A percentile compares a stretch with the other conserved stretches of the same genome.
Evolutionary conservation across 108 stramenopile species (phyloP).

Genomic region (Seminavis robusta): DNA sequence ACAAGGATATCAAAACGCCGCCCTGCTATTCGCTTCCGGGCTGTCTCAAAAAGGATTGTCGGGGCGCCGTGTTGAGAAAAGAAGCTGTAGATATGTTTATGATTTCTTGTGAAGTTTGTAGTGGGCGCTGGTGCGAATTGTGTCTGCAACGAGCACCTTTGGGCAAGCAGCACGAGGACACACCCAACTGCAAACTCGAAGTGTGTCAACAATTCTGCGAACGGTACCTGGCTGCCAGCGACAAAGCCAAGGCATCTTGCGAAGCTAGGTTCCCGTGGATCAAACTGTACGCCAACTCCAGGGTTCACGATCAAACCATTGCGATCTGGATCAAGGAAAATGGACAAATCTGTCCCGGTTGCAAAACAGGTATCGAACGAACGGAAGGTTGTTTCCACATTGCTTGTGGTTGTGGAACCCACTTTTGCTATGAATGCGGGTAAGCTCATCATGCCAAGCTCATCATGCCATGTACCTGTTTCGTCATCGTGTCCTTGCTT

Average conservation of each 20-base stretch:
- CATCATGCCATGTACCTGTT: no score
- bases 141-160: conserved; percentile 19
- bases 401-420: conserved; percentile 46
- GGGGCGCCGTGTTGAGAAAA: not conserved
- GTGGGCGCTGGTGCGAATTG: conserved; percentile 34
- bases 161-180: not conserved
- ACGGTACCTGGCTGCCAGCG: conserved; percentile 22
- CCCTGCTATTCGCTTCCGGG: conserved; percentile 19
- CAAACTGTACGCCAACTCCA: conserved; percentile 15
- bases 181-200: conserved; percentile 7
- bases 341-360: conserved; percentile 44
- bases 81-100: not conserved
- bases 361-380: conserved; percentile 37
- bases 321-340: conserved; percentile 31
- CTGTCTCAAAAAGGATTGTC: conserved; percentile 6
- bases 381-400: conserved; percentile 54
- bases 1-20: conserved; percentile 31
- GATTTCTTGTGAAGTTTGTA: conserved; percentile 32
- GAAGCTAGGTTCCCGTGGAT: conserved; percentile 43
- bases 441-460: no score
- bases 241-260: conserved; percentile 22
- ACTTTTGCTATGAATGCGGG: conserved; percentile 62
- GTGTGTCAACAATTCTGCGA: conserved; percentile 17
- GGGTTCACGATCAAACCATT: conserved; percentile 20
- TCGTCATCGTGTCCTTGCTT: no score